Conservation (phyloP, 805 yeast species). For the Starmerella cellae region DNA sequence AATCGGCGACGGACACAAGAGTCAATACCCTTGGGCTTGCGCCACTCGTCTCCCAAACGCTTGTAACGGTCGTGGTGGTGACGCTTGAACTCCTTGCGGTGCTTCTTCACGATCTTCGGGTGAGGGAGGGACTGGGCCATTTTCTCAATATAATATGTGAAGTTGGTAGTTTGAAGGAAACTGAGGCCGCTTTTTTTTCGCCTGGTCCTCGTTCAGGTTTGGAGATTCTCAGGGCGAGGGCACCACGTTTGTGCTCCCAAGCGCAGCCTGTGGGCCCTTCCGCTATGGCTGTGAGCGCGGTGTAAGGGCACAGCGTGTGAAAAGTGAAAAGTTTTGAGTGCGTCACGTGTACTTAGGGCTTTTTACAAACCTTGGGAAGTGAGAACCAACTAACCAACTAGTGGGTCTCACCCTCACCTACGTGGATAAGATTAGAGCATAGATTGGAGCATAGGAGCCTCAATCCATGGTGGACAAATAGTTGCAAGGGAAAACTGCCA, state of each 20-base stretch:
- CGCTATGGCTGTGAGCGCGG: background rate
- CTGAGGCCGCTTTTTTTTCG: background rate
- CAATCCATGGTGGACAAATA: too few species aligned
- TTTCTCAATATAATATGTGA: conserved; percentile 20
- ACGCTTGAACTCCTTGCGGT: conserved; percentile 97
- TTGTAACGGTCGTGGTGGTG: conserved; percentile 99
- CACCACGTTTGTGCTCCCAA: too few species aligned
- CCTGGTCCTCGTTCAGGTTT: background rate
- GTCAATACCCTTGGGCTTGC: conserved; percentile 99
- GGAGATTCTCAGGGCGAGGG: background rate
- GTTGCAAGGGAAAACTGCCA: too few species aligned
- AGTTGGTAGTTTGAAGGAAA: background rate
- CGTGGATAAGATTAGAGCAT: too few species aligned
- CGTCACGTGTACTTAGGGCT: conserved; percentile 17
- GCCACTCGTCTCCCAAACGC: conserved; percentile 98
- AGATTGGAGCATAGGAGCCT: too few species aligned
- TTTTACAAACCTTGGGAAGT: too few species aligned
- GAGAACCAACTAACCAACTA: background rate
- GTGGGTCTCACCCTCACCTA: too few species aligned
- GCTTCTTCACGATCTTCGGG: conserved; percentile 99
- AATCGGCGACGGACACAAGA: conserved; percentile 96
- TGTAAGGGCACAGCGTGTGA: too few species aligned
- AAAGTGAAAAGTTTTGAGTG: conserved; percentile 7
- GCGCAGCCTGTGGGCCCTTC: too few species aligned
- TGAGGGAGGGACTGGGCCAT: conserved; percentile 97